Evolutionary conservation across 169 alveolate genomes (phyloP).

Genomic region (Cryptosporidium parvum): DNA sequence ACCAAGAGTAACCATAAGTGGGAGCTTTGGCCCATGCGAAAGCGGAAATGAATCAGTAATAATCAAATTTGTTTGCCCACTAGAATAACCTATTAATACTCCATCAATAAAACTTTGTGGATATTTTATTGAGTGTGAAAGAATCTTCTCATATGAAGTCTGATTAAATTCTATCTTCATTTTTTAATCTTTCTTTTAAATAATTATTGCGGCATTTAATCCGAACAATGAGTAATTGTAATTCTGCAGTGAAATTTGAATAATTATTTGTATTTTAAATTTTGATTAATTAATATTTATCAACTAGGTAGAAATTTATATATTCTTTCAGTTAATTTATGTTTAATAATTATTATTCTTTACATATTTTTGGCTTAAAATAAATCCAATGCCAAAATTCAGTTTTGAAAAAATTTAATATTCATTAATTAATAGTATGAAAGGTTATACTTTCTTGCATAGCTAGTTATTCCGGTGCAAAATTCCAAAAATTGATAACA

Average conservation of each 20-base stretch:
- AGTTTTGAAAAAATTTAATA: too few species aligned
- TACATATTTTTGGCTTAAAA: not conserved
- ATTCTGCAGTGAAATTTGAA: too few species aligned
- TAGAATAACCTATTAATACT: conserved; percentile 24
- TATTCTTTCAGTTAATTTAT: not conserved
- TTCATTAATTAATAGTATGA: too few species aligned
- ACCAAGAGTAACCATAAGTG: conserved; percentile 19
- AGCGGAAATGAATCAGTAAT: conserved; percentile 47
- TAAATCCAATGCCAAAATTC: too few species aligned
- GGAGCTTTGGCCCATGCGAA: conserved; percentile 46
- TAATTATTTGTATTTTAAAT: not conserved
- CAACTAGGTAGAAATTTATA: too few species aligned
- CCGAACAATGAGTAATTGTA: not conserved
- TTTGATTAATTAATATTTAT: too few species aligned
- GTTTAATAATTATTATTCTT: not conserved
- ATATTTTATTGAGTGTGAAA: conserved; percentile 43
- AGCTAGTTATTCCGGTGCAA: not conserved
- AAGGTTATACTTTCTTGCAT: not conserved
- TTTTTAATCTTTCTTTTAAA: not conserved
- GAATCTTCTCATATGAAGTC: conserved; percentile 8
- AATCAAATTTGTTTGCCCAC: not conserved
- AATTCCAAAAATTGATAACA: too few species aligned
- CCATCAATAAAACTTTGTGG: conserved; percentile 38
- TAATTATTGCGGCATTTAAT: not conserved
- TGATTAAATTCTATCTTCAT: conserved; percentile 38